Conservation (phyloP, 139 green algal species). For the Penium margaritaceum region DNA sequence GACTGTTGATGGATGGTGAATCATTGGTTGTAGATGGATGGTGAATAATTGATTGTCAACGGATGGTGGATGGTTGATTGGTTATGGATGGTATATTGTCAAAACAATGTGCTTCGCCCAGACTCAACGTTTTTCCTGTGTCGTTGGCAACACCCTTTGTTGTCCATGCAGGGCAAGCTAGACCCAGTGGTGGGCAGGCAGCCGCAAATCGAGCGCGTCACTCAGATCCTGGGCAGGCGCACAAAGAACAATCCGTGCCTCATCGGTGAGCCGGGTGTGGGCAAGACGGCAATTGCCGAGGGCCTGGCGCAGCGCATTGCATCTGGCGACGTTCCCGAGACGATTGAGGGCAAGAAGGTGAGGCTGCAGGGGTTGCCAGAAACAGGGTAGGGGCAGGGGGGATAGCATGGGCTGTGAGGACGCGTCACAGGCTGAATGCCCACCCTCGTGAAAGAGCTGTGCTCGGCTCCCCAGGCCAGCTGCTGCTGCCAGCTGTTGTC, state of each 20-base stretch:
- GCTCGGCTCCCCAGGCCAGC: too few relatives aligned
- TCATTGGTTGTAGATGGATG: too few relatives aligned
- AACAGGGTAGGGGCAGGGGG: too few relatives aligned
- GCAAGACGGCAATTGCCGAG: constrained; percentile 97
- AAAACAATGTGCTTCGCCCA: too few relatives aligned
- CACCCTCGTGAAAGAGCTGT: too few relatives aligned
- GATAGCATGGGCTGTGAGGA: too few relatives aligned
- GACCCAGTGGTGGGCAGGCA: constrained; percentile 90
- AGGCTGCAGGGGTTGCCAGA: background rate
- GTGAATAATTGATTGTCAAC: background rate
- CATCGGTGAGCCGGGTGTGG: constrained; percentile 94
- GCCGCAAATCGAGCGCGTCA: constrained; percentile 97
- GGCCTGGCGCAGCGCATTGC: constrained; percentile 91
- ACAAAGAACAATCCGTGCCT: constrained; percentile 99
- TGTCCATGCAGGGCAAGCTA: constrained; percentile 78
- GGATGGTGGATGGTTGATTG: background rate
- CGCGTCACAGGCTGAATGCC: too few relatives aligned
- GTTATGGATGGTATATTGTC: background rate
- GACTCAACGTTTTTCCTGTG: background rate
- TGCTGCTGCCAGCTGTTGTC: too few relatives aligned
- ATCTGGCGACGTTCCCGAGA: constrained; percentile 90
- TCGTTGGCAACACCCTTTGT: background rate
- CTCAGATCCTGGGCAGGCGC: constrained; percentile 92
- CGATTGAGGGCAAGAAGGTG: constrained; percentile 97
- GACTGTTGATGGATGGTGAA: too few relatives aligned